A percentile compares a stretch with the other conserved stretches of the same genome.
phyloP scores from a whole-genome alignment of 2,329 filamentous ascomycete species.

The Dactylellina haptotyla region DNA sequence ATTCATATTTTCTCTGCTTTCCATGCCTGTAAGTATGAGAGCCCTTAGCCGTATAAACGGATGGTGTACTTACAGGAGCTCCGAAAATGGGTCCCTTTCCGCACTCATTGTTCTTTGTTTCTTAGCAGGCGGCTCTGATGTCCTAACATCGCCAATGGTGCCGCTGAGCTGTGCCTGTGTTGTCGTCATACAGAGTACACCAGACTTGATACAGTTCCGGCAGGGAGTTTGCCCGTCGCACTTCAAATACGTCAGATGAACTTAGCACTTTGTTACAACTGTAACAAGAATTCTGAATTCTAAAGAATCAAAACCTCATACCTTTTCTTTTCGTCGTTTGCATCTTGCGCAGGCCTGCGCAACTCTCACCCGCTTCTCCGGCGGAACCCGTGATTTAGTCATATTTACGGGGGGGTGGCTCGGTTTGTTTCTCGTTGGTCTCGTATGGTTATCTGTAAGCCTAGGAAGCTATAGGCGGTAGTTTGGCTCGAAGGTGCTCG shows the following conservation, averaged over 20 bases:
- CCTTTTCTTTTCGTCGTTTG: constrained; percentile 52
- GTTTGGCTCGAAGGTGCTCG: too few relatives aligned
- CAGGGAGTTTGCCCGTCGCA: constrained; percentile 49
- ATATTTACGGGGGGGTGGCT: constrained; percentile 4
- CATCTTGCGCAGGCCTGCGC: constrained; percentile 49
- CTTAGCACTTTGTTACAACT: not conserved
- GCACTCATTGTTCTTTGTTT: constrained; percentile 33
- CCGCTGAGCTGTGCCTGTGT: constrained; percentile 47
- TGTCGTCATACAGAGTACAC: constrained; percentile 47
- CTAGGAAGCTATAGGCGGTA: too few relatives aligned
- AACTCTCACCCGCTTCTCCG: constrained; percentile 45
- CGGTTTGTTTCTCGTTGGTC: not conserved
- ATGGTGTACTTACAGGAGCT: constrained; percentile 19
- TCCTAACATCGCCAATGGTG: constrained; percentile 33
- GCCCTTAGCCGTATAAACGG: not conserved
- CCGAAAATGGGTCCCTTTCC: constrained; percentile 27
- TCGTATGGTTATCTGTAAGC: too few relatives aligned
- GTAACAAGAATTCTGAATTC: not conserved
- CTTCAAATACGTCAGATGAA: not conserved
- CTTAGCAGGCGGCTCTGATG: constrained; percentile 38
- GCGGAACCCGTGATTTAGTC: constrained; percentile 48
- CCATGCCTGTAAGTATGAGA: not conserved
- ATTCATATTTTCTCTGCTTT: constrained; percentile 17
- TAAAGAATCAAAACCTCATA: constrained; percentile 21
- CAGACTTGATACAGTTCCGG: constrained; percentile 47